Conservation (phyloP, 192 early-diverging fungal species). For the Coemansia sp. region DNA sequence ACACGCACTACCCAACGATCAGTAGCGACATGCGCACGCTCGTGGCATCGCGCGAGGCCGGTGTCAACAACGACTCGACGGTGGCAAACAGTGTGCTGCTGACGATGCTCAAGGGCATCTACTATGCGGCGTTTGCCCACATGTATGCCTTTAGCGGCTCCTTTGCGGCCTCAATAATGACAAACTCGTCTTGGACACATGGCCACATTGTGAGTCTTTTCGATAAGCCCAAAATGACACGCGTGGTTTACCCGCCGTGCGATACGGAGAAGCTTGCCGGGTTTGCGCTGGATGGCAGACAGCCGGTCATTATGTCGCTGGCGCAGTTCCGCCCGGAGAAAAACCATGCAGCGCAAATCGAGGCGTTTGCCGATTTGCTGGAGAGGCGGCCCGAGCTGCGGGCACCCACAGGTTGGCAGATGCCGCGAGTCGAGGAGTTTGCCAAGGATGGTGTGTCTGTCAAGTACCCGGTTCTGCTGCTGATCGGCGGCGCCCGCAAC, state of each 20-base stretch:
- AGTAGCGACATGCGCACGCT: conserved; percentile 85
- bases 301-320: conserved; percentile 72
- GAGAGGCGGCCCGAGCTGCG: conserved; percentile 55
- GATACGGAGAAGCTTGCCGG: conserved; percentile 64
- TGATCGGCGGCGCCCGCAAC: conserved; percentile 87
- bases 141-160: conserved; percentile 77
- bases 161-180: conserved; percentile 79
- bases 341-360: conserved; percentile 79
- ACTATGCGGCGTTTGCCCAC: conserved; percentile 76
- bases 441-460: neutral
- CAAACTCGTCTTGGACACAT: conserved; percentile 97
- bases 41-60: conserved; percentile 59
- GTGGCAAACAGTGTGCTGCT: conserved; percentile 56
- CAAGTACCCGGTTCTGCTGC: conserved; percentile 56
- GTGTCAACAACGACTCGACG: conserved; percentile 61
- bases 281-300: conserved; percentile 55
- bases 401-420: conserved; percentile 13
- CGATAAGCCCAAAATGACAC: conserved; percentile 54
- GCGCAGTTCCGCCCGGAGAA: conserved; percentile 99
- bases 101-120: conserved; percentile 42
- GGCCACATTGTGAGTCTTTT: conserved; percentile 87
- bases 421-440: neutral
- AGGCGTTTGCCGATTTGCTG: conserved; percentile 66
- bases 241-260: conserved; percentile 91
- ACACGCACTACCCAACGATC: conserved; percentile 96